Evolutionary conservation across 148 eudicot genomes (phyloP).

Genomic region (Simmondsia chinensis): DNA sequence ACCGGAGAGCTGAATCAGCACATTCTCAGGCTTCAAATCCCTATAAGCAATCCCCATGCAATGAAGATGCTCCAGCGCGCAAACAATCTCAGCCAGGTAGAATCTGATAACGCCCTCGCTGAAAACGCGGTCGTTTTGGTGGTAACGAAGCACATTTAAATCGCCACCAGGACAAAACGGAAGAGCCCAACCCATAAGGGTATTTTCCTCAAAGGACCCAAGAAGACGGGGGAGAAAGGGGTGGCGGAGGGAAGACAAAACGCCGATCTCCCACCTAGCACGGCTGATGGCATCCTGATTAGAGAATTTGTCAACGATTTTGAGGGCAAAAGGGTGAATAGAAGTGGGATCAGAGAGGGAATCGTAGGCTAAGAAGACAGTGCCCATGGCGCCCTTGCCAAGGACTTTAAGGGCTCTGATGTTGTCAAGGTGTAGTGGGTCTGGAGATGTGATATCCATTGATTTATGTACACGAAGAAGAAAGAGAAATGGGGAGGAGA

Average conservation of each 20-base stretch:
- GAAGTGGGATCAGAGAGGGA: slow-evolving; percentile 26
- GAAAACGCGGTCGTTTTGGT: slow-evolving; percentile 51
- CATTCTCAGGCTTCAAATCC: slow-evolving; percentile 78
- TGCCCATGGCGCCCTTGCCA: slow-evolving; percentile 92
- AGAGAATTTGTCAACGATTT: slow-evolving; percentile 44
- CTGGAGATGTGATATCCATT: too few species aligned
- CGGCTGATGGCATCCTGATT: slow-evolving; percentile 48
- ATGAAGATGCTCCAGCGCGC: slow-evolving; percentile 65
- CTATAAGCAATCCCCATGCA: slow-evolving; percentile 57
- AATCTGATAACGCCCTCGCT: slow-evolving; percentile 49
- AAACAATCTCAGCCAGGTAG: slow-evolving; percentile 64
- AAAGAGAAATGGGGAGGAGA: too few species aligned
- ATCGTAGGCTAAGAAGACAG: slow-evolving; percentile 70
- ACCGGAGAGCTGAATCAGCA: slow-evolving; percentile 54
- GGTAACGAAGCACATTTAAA: slow-evolving; percentile 49
- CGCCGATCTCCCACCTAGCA: slow-evolving; percentile 57
- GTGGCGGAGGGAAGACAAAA: slow-evolving; percentile 37
- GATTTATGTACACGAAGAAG: slow-evolving; percentile 1
- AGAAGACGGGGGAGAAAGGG: slow-evolving; percentile 63
- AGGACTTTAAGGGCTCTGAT: slow-evolving; percentile 54
- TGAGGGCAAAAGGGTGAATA: slow-evolving; percentile 42
- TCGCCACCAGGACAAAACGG: slow-evolving; percentile 85
- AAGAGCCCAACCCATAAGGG: slow-evolving; percentile 54
- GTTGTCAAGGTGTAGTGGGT: slow-evolving; percentile 16
- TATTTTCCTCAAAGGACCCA: slow-evolving; percentile 36